These are phyloP conservation scores for Ophiostoma populinum DNA, from an alignment of 2,329 filamentous ascomycete species.

Conservation along the genomic window DNA sequence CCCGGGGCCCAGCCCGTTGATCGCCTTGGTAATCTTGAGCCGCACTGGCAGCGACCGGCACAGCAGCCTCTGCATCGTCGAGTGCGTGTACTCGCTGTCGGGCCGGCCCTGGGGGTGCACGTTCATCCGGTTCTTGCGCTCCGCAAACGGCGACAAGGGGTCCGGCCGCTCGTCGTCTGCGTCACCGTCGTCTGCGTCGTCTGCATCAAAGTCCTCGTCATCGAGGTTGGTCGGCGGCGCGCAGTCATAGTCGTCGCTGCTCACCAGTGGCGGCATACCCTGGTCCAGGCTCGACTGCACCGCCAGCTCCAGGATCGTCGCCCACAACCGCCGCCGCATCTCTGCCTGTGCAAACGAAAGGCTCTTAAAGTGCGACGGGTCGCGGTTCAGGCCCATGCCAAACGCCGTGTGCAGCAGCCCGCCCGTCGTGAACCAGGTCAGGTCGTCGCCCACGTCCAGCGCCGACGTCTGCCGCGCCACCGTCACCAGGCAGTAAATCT, in stretches of 20 bases:
- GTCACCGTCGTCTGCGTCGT: neutral
- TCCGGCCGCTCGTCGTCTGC: neutral
- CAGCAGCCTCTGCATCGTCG: conserved; percentile 14
- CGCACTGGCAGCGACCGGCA: conserved; percentile 10
- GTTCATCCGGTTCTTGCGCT: neutral
- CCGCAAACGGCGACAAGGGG: too few species aligned
- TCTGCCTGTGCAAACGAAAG: conserved; percentile 32
- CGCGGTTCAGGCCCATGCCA: conserved; percentile 40
- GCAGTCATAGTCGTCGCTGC: conserved; percentile 30
- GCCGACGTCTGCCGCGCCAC: conserved; percentile 17
- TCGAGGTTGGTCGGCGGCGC: conserved; percentile 31
- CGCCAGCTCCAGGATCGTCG: conserved; percentile 36
- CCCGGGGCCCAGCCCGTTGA: conserved; percentile 10
- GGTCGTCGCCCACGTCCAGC: conserved; percentile 25
- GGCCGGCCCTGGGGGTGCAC: conserved; percentile 4
- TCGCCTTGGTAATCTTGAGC: conserved; percentile 8
- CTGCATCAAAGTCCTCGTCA: conserved; percentile 30
- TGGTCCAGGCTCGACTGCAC: conserved; percentile 32
- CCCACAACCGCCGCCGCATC: conserved; percentile 38
- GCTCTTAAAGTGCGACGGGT: conserved; percentile 30
- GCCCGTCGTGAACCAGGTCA: conserved; percentile 35
- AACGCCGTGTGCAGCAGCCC: conserved; percentile 34
- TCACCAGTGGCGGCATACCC: conserved; percentile 31
- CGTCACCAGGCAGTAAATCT: conserved; percentile 10
- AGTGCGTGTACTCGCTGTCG: conserved; percentile 9